A percentile compares a stretch with the other conserved stretches of the same genome.
Evolutionary conservation across 371 early-diverging fungal genomes (phyloP).

Genomic region (Phascolomyces articulosus): DNA sequence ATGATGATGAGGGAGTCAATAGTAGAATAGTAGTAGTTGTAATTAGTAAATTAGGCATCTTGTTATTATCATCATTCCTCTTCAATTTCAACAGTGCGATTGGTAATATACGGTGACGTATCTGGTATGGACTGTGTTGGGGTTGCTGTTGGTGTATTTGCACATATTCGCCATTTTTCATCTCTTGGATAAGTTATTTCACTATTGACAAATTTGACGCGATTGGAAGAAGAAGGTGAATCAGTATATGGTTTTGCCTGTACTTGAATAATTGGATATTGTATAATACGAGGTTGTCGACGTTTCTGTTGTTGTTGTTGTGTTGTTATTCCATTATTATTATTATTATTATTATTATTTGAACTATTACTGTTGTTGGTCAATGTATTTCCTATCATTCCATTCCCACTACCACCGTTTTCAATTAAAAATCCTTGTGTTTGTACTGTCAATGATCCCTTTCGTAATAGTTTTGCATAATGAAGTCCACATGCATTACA

Average conservation of each 20-base stretch:
- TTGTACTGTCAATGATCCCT: conserved; percentile 15
- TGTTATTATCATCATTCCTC: conserved; percentile 7
- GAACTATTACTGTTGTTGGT: neutral
- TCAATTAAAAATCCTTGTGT: neutral
- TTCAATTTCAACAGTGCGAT: conserved; percentile 9
- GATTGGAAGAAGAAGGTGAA: neutral
- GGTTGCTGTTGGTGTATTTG: too few species aligned
- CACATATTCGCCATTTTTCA: neutral
- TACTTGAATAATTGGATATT: conserved; percentile 22
- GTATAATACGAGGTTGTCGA: conserved; percentile 5
- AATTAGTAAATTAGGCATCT: too few species aligned
- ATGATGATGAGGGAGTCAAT: too few species aligned
- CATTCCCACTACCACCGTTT: conserved; percentile 1
- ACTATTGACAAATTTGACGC: conserved; percentile 11
- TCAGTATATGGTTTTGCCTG: conserved; percentile 10
- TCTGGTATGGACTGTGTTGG: neutral
- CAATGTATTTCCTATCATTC: neutral
- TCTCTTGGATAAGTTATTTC: conserved; percentile 5
- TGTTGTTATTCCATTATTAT: neutral
- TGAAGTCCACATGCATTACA: conserved; percentile 73
- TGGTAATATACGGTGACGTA: neutral
- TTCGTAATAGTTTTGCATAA: conserved; percentile 20
- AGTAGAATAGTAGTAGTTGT: too few species aligned
- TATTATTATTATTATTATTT: too few species aligned
- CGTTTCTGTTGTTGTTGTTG: neutral